Percentiles rank a stretch among this genome's conserved stretches.
phyloP scores from a whole-genome alignment of 768 basidiomycete species.

The Asterophora lycoperdoides region DNA sequence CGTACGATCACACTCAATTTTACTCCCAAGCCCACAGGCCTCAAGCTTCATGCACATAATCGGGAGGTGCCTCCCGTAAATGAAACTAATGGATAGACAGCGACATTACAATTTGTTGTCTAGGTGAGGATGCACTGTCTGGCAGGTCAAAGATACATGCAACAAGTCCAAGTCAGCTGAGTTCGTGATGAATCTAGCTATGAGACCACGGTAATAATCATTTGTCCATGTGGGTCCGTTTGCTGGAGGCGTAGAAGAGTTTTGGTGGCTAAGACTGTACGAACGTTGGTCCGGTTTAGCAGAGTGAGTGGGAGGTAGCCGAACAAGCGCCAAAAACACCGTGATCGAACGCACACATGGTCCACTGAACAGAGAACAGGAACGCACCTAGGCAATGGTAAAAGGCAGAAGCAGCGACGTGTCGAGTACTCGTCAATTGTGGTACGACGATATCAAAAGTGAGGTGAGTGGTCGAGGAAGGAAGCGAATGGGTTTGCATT shows the following conservation, averaged over 20 bases:
- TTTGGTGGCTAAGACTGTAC: conserved; percentile 72
- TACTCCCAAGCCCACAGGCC: neutral
- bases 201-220: conserved; percentile 10
- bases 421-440: conserved; percentile 59
- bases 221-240: conserved; percentile 48
- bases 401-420: conserved; percentile 77
- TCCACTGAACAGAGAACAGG: neutral
- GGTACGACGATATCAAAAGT: conserved; percentile 68
- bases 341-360: neutral
- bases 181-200: neutral
- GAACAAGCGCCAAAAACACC: neutral
- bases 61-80: no score
- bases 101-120: neutral
- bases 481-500: conserved; percentile 66
- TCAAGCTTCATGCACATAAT: no score
- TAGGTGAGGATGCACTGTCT: neutral
- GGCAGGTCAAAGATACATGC: neutral
- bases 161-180: neutral
- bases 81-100: no score
- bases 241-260: conserved; percentile 62
- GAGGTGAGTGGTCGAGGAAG: conserved; percentile 41
- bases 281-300: conserved; percentile 4
- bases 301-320: conserved; percentile 1
- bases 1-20: neutral
- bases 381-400: conserved; percentile 78